Conservation (phyloP, 345 rosid species). For the Passiflora organensis region DNA sequence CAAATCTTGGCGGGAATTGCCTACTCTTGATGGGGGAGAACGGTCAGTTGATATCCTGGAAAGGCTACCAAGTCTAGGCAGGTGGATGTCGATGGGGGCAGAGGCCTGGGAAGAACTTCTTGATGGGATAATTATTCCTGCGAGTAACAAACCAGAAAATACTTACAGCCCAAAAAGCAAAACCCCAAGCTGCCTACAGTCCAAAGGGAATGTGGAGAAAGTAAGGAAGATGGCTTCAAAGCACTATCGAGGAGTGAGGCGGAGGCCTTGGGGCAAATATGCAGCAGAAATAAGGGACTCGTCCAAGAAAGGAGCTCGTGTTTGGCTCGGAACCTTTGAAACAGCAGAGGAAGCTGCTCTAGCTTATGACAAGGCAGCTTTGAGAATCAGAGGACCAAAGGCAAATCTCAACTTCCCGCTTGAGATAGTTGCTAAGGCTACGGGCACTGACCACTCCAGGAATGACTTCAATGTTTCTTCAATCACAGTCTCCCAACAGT, state of each 20-base stretch:
- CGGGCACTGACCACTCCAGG: slow-evolving; percentile 14
- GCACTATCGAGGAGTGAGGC: slow-evolving; percentile 74
- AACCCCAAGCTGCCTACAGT: slow-evolving; percentile 7
- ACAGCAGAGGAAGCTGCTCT: slow-evolving; percentile 88
- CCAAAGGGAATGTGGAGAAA: slow-evolving; percentile 8
- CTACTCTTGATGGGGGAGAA: slow-evolving; percentile 33
- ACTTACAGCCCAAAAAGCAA: slow-evolving; percentile 1
- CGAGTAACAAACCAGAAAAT: too few relatives aligned
- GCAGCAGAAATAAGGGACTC: slow-evolving; percentile 91
- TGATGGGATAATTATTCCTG: slow-evolving; percentile 12
- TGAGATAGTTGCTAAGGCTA: slow-evolving; percentile 43
- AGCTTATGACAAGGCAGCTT: slow-evolving; percentile 89
- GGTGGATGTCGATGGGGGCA: slow-evolving; percentile 63
- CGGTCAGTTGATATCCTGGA: slow-evolving; percentile 25
- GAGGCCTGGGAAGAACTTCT: slow-evolving; percentile 62
- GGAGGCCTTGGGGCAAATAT: slow-evolving; percentile 85
- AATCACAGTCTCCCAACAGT: neutral
- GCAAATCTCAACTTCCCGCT: slow-evolving; percentile 69
- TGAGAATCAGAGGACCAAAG: slow-evolving; percentile 67
- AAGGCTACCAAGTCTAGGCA: slow-evolving; percentile 48
- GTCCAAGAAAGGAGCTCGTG: slow-evolving; percentile 56
- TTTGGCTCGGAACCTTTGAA: slow-evolving; percentile 86
- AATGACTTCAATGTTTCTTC: slow-evolving; percentile 3
- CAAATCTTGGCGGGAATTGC: slow-evolving; percentile 44
- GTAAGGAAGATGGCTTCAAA: slow-evolving; percentile 23